Conservation (phyloP, 2,329 filamentous ascomycete genomes). For the Diplodia scrobiculata region DNA sequence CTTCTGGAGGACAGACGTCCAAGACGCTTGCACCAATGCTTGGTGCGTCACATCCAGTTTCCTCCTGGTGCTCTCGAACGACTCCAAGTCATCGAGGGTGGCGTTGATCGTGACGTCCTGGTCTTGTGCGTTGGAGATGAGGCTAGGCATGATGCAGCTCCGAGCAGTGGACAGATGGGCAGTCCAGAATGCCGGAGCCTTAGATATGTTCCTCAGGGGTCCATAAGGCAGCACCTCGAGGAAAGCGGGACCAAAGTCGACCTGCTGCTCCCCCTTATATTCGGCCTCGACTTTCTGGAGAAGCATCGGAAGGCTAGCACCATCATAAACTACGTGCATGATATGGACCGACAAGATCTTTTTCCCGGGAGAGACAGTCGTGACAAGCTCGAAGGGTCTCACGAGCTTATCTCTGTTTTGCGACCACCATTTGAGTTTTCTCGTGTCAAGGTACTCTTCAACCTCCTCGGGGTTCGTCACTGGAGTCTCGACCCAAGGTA, state of each 20-base stretch:
- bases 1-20: conserved; percentile 64
- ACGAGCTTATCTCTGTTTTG: conserved; percentile 55
- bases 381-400: conserved; percentile 57
- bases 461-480: conserved; percentile 39
- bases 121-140: conserved; percentile 33
- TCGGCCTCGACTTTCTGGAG: conserved; percentile 59
- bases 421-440: conserved; percentile 57
- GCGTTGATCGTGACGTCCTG: conserved; percentile 35
- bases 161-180: conserved; percentile 52
- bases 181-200: conserved; percentile 68
- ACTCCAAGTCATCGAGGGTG: conserved; percentile 52
- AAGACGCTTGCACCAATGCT: conserved; percentile 73
- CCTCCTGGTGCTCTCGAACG: conserved; percentile 53
- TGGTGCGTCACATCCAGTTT: conserved; percentile 74
- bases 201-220: conserved; percentile 58
- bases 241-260: conserved; percentile 58
- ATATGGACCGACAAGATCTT: conserved; percentile 64
- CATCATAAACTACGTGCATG: conserved; percentile 88
- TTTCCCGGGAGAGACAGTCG: conserved; percentile 42
- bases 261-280: conserved; percentile 49
- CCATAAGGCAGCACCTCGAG: conserved; percentile 68
- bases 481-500: conserved; percentile 52
- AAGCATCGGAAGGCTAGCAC: conserved; percentile 71
- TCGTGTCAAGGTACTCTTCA: conserved; percentile 41
- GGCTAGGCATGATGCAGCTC: conserved; percentile 38